Evolutionary conservation across 495 filamentous ascomycete species (phyloP).

Genomic region (Hypomontagnella submonticulosa): DNA sequence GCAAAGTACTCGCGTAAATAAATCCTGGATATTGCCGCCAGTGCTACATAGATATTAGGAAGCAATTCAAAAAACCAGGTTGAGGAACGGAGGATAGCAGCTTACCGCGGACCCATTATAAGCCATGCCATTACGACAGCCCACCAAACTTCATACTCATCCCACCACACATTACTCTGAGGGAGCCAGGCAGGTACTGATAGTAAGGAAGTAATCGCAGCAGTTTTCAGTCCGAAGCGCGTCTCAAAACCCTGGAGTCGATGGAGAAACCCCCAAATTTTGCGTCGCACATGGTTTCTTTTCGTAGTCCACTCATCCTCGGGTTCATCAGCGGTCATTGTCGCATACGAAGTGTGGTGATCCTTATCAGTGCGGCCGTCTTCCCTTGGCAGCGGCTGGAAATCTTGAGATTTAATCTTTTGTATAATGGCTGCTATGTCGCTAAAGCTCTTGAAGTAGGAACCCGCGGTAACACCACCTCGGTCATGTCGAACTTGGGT

Average conservation of each 20-base stretch:
- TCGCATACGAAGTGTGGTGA: constrained; percentile 32
- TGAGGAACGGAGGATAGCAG: neutral
- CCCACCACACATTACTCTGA: constrained; percentile 61
- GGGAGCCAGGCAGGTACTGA: constrained; percentile 65
- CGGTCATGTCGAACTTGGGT: constrained; percentile 68
- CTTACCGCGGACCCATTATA: constrained; percentile 64
- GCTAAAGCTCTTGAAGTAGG: constrained; percentile 63
- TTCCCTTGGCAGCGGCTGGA: constrained; percentile 43
- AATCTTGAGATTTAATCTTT: constrained; percentile 42
- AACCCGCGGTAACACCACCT: constrained; percentile 62
- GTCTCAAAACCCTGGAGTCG: constrained; percentile 67
- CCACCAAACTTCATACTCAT: constrained; percentile 66
- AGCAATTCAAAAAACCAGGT: neutral
- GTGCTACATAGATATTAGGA: constrained; percentile 49
- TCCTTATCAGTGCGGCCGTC: constrained; percentile 37
- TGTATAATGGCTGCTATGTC: constrained; percentile 52
- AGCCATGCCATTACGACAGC: constrained; percentile 66
- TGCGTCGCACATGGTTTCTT: constrained; percentile 53
- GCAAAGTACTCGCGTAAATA: constrained; percentile 59
- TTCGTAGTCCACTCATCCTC: constrained; percentile 40
- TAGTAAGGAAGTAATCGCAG: constrained; percentile 59
- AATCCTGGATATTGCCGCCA: constrained; percentile 66
- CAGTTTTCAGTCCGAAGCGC: constrained; percentile 67
- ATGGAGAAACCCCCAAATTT: constrained; percentile 61
- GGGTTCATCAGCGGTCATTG: constrained; percentile 42